These are phyloP conservation scores for Trichophyton schoenleinii DNA, from an alignment of 2,329 filamentous ascomycete genomes.

Conservation along the genomic window DNA sequence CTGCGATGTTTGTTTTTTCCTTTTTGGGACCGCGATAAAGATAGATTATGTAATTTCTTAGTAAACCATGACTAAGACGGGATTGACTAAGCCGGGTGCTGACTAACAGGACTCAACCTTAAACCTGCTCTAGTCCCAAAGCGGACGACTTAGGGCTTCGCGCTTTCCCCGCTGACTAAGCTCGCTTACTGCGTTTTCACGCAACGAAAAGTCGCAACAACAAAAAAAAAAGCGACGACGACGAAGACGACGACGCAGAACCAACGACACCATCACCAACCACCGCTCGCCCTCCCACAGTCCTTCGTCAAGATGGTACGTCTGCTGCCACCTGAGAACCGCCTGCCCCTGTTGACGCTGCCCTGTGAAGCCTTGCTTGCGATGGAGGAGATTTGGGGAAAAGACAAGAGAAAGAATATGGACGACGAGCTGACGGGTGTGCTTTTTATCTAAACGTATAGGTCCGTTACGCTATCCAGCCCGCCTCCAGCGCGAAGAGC, in stretches of 20 bases:
- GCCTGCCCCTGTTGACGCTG: not conserved
- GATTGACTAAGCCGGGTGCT: not conserved
- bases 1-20: not conserved
- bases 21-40: not conserved
- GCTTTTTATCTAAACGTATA: slow-evolving; percentile 28
- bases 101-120: not conserved
- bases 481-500: slow-evolving; percentile 81
- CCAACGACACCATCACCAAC: slow-evolving; percentile 16
- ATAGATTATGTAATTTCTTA: not conserved
- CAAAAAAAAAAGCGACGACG: slow-evolving; percentile 17
- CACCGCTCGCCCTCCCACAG: slow-evolving; percentile 28
- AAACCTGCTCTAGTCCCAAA: slow-evolving; percentile 11
- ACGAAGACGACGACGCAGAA: slow-evolving; percentile 19
- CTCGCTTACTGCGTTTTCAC: slow-evolving; percentile 13
- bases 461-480: slow-evolving; percentile 93
- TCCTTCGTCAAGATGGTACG: slow-evolving; percentile 37
- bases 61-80: not conserved
- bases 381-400: no score
- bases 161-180: not conserved
- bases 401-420: no score
- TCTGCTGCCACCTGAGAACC: slow-evolving; percentile 11
- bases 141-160: slow-evolving; percentile 29
- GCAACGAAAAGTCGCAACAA: slow-evolving; percentile 3
- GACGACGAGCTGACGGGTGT: not conserved
- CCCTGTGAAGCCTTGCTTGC: not conserved